phyloP scores from a whole-genome alignment of 2,329 filamentous ascomycete genomes.

The Fusarium sp. region DNA sequence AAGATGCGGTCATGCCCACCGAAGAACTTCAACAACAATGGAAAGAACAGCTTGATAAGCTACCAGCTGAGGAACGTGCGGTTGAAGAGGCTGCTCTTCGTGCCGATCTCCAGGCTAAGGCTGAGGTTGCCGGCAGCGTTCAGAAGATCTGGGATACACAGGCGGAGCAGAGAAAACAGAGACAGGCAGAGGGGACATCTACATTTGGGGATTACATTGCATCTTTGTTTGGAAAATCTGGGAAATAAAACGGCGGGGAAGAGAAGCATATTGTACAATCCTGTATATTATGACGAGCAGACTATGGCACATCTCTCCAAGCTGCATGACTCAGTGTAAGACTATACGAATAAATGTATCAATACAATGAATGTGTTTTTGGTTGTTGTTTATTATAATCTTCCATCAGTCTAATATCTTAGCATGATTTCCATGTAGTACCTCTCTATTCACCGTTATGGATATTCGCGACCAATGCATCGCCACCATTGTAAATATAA shows the following conservation, averaged over 20 bases:
- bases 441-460: fast-evolving
- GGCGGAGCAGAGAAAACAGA: conserved; percentile 64
- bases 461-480: fast-evolving
- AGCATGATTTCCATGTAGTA: fast-evolving
- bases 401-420: too few relatives aligned
- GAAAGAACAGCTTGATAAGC: conserved; percentile 65
- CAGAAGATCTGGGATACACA: conserved; percentile 54
- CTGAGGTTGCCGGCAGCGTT: conserved; percentile 68
- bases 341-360: background rate
- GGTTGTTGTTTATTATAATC: background rate
- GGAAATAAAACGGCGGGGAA: conserved; percentile 34
- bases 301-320: background rate
- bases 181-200: conserved; percentile 45
- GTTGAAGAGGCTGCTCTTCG: conserved; percentile 72
- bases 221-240: conserved; percentile 43
- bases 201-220: conserved; percentile 46
- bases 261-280: conserved; percentile 26
- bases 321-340: background rate
- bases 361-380: background rate
- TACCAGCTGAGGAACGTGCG: conserved; percentile 66
- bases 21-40: conserved; percentile 61
- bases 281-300: conserved; percentile 23
- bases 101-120: conserved; percentile 69
- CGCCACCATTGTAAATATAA: fast-evolving
- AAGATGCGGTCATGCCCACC: conserved; percentile 44